Base-by-base conservation (phyloP, 2,329 filamentous ascomycete genomes). In the Diaporthe longicolla region DNA sequence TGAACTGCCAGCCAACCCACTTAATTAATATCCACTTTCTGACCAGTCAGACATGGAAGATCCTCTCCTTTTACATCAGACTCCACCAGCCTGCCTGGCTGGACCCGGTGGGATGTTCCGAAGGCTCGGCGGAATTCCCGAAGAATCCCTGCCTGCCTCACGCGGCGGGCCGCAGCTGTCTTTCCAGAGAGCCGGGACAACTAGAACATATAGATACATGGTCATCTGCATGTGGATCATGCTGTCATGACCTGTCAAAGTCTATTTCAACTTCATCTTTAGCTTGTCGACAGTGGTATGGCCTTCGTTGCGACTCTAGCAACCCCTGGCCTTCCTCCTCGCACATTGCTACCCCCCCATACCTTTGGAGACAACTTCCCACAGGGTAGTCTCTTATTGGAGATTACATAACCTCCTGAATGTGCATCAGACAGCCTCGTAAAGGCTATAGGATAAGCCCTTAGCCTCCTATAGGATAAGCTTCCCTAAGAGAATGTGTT, bases 171-270 rank as follows among this genome's bases (percentile, higher is more conserved):
- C 43, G n/a, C 57, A 65, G 40, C 40, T 65, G 59, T 48, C 40
- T 65, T 32, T 13, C 59, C 59, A 65, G 40, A 65, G 40, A 48
- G 21, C 59, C 59, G 59, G 59, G 59, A 65, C 59, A 1, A 24
- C 37, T 13, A 29, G 24, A 5, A 63, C 40, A 17, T 7, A 48
- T 15, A 17, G 19, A 48, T 45, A 19, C 19, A n/a, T n/a, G 40
- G 17, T 7, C 4, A 19, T 48, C 10, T n/a, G 40, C 17, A 50
- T 35, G 59, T 21, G 40, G 40, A 45, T n/a, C 59, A n/a, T 48
- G 11, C 1, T 21, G 24, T 48, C 43, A 48, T 48, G 26, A 65
- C 26, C 43, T 37, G 21, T n/a, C 21, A 13, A 65, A 35, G 17
- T 29, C 32, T 65, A 65, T 48, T 65, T 65, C 26, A 32, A 65